phyloP scores from a whole-genome alignment of 208 protist genomes.

The Borovskyia barvae region DNA sequence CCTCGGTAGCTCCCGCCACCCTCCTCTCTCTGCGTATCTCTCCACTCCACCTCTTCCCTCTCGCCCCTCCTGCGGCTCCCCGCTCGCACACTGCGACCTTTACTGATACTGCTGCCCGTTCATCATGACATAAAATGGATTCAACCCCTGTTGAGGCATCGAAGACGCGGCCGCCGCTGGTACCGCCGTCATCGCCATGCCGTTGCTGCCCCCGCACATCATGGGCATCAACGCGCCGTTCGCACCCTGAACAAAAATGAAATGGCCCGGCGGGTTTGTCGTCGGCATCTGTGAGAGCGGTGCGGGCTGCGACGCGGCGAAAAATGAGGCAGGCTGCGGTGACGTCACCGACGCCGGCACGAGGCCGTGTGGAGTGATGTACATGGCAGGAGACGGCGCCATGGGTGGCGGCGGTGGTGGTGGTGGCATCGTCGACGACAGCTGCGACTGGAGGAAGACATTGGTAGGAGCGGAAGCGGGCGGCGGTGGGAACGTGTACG shows the following conservation, averaged over 20 bases:
- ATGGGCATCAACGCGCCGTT: slow-evolving; percentile 20
- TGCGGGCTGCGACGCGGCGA: no score
- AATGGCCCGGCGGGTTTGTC: not conserved
- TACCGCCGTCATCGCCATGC: no score
- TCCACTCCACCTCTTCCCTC: no score
- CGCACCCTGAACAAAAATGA: slow-evolving; percentile 15
- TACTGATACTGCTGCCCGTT: not conserved
- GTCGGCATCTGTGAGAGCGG: not conserved
- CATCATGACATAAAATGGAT: slow-evolving; percentile 17
- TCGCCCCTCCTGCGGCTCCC: no score
- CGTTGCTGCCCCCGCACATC: slow-evolving; percentile 7
- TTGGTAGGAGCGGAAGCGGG: not conserved
- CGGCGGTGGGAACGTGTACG: slow-evolving; percentile 1
- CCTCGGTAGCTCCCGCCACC: no score
- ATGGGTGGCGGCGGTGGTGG: slow-evolving; percentile 5
- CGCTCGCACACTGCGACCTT: no score
- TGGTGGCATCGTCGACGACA: no score
- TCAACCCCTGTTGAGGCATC: slow-evolving; percentile 1
- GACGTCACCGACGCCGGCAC: not conserved
- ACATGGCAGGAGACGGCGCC: not conserved
- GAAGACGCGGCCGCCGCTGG: not conserved
- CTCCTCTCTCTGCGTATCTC: no score
- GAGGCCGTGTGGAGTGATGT: not conserved
- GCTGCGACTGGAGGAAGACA: not conserved
- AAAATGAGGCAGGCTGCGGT: not conserved